Conservation (phyloP, 176 grass and related monocot species). For the Ampelocalamus luodianensis region DNA sequence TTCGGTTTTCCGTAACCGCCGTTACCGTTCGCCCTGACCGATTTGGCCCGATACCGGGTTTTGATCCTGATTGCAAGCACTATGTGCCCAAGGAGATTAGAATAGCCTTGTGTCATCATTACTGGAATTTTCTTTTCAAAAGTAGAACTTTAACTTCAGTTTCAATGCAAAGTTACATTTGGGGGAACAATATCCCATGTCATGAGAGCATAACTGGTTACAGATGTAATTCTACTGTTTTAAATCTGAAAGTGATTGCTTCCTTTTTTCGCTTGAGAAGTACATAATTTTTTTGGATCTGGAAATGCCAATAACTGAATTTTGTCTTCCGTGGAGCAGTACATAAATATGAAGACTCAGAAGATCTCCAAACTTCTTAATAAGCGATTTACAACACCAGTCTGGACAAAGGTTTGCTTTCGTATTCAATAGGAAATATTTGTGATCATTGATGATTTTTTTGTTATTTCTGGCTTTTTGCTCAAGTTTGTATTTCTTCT, state of each 20-base stretch:
- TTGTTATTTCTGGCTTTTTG: constrained; percentile 25
- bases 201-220: constrained; percentile 15
- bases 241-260: neutral
- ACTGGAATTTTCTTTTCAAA: constrained; percentile 23
- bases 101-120: constrained; percentile 9
- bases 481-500: constrained; percentile 35
- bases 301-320: constrained; percentile 14
- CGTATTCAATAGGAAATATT: constrained; percentile 35
- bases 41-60: too few species aligned
- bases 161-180: constrained; percentile 32
- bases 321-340: constrained; percentile 62
- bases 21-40: too few species aligned
- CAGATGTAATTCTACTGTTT: constrained; percentile 21
- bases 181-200: constrained; percentile 27
- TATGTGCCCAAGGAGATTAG: constrained; percentile 11
- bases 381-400: constrained; percentile 92
- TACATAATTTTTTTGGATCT: neutral
- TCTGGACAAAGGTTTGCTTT: constrained; percentile 87
- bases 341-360: constrained; percentile 95
- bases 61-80: neutral
- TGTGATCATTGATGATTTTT: constrained; percentile 20
- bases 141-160: constrained; percentile 6
- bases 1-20: too few species aligned
- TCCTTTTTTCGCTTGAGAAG: neutral
- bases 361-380: constrained; percentile 93